Base-by-base conservation (phyloP, 495 filamentous ascomycete genomes). In the Physcia stellaris region DNA sequence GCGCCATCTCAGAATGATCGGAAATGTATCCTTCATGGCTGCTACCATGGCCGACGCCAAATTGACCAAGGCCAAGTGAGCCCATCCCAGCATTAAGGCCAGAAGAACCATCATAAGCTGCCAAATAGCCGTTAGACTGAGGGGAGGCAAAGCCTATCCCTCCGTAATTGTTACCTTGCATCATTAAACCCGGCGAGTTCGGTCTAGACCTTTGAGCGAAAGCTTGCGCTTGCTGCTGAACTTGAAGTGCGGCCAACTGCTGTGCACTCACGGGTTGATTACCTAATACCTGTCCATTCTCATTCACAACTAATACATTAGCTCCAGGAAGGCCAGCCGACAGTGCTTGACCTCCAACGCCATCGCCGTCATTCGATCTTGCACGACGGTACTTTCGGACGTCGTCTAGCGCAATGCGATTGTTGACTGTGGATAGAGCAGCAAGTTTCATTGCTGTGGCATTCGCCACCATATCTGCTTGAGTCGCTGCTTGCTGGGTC, bases 381-480 rank as follows among this genome's bases (percentile, higher is more conserved):
- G 84, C 77, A 41, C 87, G 77, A 35, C 87, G 83, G 57, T 87
- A 95, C 57, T 94, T 94, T 43, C 85, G 83, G 35, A 85, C 86
- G 58, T 95, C 87, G 46, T 98, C 90, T 43, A 98, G 68, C 24
- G 93, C 88, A 52, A 98, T 94, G 15, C 90, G 83, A 59, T 96
- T 96, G 62, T 95, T 96, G 39, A 98, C 90, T 4, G 90, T 98
- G 9, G 88, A 95, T 26, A 98, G 64, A 15, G 90, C 90, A 38
- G 90, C 90, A 29, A 98, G 72, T 59, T 96, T 98, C 90, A 98
- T 98, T 12, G 90, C 90, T 7, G 90, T 96, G 6, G 90, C 92
- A 55, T 96, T 96, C 31, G 90, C 90, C 39, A 98, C 83, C 87
- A 98, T 95, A 50, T 98, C 92, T 12, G 87, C 90, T 53, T 93